Percentiles rank a stretch among this genome's conserved stretches.
Conservation (phyloP, 2,329 filamentous ascomycete genomes). For the Trichoderma guizhouense region DNA sequence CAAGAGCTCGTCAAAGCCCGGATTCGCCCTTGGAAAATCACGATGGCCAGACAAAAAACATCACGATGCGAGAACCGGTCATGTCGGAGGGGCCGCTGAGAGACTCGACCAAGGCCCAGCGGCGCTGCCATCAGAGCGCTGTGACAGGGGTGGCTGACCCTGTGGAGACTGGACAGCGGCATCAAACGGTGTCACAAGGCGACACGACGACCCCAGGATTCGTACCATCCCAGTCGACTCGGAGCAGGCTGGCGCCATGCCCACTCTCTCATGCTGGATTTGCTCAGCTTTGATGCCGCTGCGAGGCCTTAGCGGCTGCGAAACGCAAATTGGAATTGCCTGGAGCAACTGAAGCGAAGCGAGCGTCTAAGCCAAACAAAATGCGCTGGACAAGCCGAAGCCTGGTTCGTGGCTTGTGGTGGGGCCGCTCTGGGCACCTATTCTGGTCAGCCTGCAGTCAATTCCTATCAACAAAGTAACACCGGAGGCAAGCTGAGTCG, state of each 20-base stretch:
- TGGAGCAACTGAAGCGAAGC: background rate
- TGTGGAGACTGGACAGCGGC: slow-evolving; percentile 20
- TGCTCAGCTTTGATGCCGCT: slow-evolving; percentile 6
- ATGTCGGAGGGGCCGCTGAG: slow-evolving; percentile 17
- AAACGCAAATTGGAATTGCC: slow-evolving; percentile 1
- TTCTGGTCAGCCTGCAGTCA: slow-evolving; percentile 12
- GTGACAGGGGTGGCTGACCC: slow-evolving; percentile 23
- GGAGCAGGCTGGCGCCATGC: slow-evolving; percentile 8
- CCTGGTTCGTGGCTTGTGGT: slow-evolving; percentile 20
- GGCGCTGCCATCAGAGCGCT: slow-evolving; percentile 21
- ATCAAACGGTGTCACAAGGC: slow-evolving; percentile 24
- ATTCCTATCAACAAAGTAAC: slow-evolving; percentile 17
- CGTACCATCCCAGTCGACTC: slow-evolving; percentile 9
- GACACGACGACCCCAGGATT: slow-evolving; percentile 19
- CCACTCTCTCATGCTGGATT: slow-evolving; percentile 5
- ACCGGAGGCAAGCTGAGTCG: slow-evolving; percentile 15
- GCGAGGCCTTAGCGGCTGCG: slow-evolving; percentile 8
- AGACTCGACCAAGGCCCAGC: slow-evolving; percentile 17
- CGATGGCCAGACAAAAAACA: background rate
- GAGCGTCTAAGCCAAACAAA: slow-evolving; percentile 12
- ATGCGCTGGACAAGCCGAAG: background rate
- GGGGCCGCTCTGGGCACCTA: slow-evolving; percentile 23
- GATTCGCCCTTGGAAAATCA: background rate
- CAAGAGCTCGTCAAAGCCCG: background rate
- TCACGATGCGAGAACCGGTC: slow-evolving; percentile 10